Evolutionary conservation across 2,329 filamentous ascomycete species (phyloP).

Genomic region (Trichoderma afroharzianum): DNA sequence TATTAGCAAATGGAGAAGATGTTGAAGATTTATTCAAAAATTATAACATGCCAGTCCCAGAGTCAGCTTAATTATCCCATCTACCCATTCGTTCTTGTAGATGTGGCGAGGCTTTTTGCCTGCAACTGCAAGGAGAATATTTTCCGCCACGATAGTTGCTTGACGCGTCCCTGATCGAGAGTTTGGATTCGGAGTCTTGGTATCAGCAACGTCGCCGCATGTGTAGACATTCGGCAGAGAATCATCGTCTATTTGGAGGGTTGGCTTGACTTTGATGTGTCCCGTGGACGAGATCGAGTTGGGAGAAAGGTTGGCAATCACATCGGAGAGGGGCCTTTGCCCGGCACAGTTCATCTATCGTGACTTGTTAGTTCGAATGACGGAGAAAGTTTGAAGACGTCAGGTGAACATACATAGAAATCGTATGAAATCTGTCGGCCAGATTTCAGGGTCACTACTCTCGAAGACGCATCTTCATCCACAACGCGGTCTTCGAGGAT

Average conservation of each 20-base stretch:
- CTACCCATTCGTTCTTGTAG: conserved; percentile 44
- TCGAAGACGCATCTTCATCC: conserved; percentile 33
- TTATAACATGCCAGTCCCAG: conserved; percentile 44
- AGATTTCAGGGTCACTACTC: conserved; percentile 42
- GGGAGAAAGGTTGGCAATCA: conserved; percentile 43
- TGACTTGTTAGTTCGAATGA: background rate
- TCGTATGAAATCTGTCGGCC: conserved; percentile 46
- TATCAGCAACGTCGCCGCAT: conserved; percentile 61
- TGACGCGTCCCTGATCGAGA: conserved; percentile 54
- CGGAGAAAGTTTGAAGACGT: too few species aligned
- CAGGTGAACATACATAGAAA: conserved; percentile 40
- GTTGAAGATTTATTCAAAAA: too few species aligned
- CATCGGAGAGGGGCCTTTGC: conserved; percentile 52
- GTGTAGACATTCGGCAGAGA: conserved; percentile 53
- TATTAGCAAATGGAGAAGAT: background rate
- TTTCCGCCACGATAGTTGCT: conserved; percentile 49
- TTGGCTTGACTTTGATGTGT: conserved; percentile 52
- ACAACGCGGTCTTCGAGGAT: conserved; percentile 49
- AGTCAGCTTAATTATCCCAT: conserved; percentile 52
- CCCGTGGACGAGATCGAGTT: conserved; percentile 43
- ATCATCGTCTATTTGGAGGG: conserved; percentile 52
- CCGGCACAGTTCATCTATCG: conserved; percentile 56
- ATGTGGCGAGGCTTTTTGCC: conserved; percentile 36
- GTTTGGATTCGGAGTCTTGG: conserved; percentile 45
- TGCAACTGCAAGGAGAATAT: conserved; percentile 47